A percentile compares a stretch with the other conserved stretches of the same genome.
Conservation (phyloP, 2,329 filamentous ascomycete species). For the Nemania diffusa region DNA sequence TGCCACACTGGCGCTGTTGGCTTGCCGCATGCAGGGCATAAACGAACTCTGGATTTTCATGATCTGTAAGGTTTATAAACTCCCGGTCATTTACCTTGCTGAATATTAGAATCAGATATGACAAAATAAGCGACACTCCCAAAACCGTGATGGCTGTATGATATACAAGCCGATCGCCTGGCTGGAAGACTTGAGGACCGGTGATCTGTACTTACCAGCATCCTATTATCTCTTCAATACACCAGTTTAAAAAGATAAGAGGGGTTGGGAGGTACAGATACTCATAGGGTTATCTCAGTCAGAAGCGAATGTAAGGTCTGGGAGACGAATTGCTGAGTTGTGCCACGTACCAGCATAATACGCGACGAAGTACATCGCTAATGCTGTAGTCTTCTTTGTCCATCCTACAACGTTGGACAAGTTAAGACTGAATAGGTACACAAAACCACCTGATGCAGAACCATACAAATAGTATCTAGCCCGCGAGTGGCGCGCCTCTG, state of each 20-base stretch:
- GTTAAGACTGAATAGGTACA: conserved; percentile 71
- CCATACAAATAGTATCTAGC: conserved; percentile 75
- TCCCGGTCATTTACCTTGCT: conserved; percentile 73
- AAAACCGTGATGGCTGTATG: conserved; percentile 72
- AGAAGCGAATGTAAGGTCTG: not conserved
- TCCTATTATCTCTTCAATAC: not conserved
- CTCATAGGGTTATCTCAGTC: not conserved
- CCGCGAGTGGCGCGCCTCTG: conserved; percentile 67
- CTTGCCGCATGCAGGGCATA: conserved; percentile 62
- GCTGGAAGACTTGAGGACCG: conserved; percentile 67
- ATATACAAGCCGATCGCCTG: conserved; percentile 67
- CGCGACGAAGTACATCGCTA: conserved; percentile 62
- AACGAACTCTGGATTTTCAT: conserved; percentile 72
- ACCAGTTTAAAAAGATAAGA: not conserved
- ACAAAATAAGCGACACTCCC: conserved; percentile 66
- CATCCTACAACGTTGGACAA: conserved; percentile 67
- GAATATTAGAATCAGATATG: conserved; percentile 66
- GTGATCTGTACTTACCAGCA: conserved; percentile 36
- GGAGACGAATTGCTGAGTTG: not conserved
- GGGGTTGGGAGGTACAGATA: not conserved
- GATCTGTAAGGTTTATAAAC: conserved; percentile 73
- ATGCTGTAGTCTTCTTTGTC: conserved; percentile 70
- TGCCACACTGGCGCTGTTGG: not conserved
- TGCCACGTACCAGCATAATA: conserved; percentile 58
- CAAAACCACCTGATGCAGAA: conserved; percentile 69